phyloP scores from a whole-genome alignment of 1,284 basidiomycete species.

The Heterobasidion irregulare region DNA sequence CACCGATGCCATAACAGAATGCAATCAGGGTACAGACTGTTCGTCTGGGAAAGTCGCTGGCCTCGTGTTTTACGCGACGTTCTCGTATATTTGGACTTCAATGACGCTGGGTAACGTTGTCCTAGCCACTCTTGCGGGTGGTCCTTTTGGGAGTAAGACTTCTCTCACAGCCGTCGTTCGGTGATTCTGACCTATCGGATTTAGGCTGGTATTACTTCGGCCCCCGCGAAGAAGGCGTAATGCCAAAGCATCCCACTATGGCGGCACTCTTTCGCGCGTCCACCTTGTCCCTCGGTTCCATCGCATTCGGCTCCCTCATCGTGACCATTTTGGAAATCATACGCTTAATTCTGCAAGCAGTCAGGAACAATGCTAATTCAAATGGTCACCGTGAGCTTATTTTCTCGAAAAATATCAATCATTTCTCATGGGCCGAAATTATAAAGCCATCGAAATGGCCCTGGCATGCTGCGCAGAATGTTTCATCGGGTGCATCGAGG shows the following conservation, averaged over 20 bases:
- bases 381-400: conserved; percentile 64
- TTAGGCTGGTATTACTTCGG: conserved; percentile 71
- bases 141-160: conserved; percentile 44
- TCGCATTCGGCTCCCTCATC: conserved; percentile 85
- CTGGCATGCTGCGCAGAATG: conserved; percentile 79
- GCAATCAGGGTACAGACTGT: conserved; percentile 33
- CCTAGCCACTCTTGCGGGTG: conserved; percentile 73
- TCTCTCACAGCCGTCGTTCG: neutral
- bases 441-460: conserved; percentile 57
- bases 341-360: conserved; percentile 55
- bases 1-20: conserved; percentile 18
- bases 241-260: conserved; percentile 68
- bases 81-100: conserved; percentile 80
- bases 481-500: conserved; percentile 69
- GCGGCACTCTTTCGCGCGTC: conserved; percentile 75
- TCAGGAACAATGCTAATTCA: conserved; percentile 59
- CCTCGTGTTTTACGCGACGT: conserved; percentile 70
- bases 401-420: neutral
- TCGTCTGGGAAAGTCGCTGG: conserved; percentile 53
- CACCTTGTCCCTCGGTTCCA: conserved; percentile 80
- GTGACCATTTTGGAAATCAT: conserved; percentile 82
- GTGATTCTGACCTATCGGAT: neutral
- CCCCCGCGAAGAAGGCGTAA: conserved; percentile 47
- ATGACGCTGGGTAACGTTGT: conserved; percentile 77
- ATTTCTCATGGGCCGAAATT: neutral